Conservation (phyloP, 805 yeast species). For the Sugiyamaella floridensis region DNA sequence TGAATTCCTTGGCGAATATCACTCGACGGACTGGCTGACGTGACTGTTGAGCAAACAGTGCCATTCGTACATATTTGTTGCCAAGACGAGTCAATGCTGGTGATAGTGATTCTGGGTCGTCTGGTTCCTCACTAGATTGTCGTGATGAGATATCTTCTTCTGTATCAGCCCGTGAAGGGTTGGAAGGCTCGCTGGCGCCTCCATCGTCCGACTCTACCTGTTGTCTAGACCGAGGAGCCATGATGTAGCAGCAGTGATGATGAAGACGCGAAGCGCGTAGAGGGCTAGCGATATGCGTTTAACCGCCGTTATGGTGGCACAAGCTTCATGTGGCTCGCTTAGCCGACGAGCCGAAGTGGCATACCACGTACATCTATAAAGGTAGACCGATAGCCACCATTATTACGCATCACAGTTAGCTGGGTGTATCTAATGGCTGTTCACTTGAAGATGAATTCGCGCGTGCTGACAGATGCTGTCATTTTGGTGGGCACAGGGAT, state of each 20-base stretch:
- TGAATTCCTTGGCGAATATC: not conserved
- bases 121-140: not conserved
- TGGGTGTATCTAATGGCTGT: not conserved
- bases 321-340: not conserved
- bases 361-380: not conserved
- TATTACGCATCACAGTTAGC: not conserved
- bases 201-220: not conserved
- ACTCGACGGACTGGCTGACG: not conserved
- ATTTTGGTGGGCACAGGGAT: conserved; percentile 57
- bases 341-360: not conserved
- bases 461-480: conserved; percentile 38
- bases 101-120: not conserved
- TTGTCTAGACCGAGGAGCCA: not conserved
- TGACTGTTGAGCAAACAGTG: conserved; percentile 3
- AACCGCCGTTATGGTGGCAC: too few species aligned
- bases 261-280: too few species aligned
- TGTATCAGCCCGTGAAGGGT: too few species aligned
- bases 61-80: conserved; percentile 3
- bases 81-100: not conserved
- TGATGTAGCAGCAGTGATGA: not conserved
- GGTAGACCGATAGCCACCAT: not conserved
- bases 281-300: too few species aligned
- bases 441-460: conserved; percentile 16
- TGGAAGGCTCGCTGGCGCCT: not conserved
- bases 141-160: not conserved